Evolutionary conservation across 352 stramenopile species (phyloP).

Genomic region (Phytophthora niederhauseri): DNA sequence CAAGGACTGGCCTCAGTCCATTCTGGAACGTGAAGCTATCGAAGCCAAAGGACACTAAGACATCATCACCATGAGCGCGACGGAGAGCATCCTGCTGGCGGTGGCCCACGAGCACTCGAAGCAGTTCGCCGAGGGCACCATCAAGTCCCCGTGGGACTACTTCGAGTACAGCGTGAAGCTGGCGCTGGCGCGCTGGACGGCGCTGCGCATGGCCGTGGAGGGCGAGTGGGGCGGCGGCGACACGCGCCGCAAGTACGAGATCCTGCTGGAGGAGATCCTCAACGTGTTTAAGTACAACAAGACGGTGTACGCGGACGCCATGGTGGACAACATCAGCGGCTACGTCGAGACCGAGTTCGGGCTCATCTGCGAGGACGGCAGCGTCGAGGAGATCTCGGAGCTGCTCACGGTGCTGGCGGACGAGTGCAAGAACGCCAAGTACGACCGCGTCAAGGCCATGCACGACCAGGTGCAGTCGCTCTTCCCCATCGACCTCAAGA

Average conservation of each 20-base stretch:
- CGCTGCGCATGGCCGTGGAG: slow-evolving; percentile 84
- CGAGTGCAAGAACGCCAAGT: slow-evolving; percentile 82
- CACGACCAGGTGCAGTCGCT: slow-evolving; percentile 77
- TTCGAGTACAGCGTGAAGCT: slow-evolving; percentile 88
- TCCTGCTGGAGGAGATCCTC: slow-evolving; percentile 80
- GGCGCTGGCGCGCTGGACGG: slow-evolving; percentile 77
- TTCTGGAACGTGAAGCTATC: neutral
- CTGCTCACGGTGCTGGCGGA: slow-evolving; percentile 70
- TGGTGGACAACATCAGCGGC: slow-evolving; percentile 68
- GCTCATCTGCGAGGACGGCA: slow-evolving; percentile 80
- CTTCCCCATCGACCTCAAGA: slow-evolving; percentile 84
- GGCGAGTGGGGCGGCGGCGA: slow-evolving; percentile 85
- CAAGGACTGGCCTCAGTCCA: slow-evolving; percentile 29
- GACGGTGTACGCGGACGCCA: slow-evolving; percentile 63
- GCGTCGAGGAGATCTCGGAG: slow-evolving; percentile 71
- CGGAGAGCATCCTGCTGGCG: slow-evolving; percentile 58
- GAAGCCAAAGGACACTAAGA: neutral
- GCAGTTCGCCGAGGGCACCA: slow-evolving; percentile 52
- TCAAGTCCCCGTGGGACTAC: slow-evolving; percentile 82
- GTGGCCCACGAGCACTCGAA: slow-evolving; percentile 62
- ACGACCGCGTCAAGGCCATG: slow-evolving; percentile 66
- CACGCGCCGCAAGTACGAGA: slow-evolving; percentile 82
- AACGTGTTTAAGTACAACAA: slow-evolving; percentile 87
- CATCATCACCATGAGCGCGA: slow-evolving; percentile 37
- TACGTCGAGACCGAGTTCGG: slow-evolving; percentile 84